Evolutionary conservation across 192 early-diverging fungal species (phyloP).

Genomic region (Coemansia sp.): DNA sequence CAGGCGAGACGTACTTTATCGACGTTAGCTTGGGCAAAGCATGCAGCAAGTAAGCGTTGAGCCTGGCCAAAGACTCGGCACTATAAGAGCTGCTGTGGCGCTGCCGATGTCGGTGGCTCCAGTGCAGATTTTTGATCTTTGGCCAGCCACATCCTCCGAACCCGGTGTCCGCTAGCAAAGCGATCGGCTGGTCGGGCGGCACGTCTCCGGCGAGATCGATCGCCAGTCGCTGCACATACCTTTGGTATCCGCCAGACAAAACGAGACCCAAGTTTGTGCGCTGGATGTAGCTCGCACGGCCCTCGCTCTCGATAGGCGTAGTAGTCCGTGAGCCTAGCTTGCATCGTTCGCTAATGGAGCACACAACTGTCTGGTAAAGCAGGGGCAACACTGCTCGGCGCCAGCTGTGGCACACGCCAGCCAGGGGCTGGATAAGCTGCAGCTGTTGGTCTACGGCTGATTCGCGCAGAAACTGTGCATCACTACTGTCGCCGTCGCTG

Average conservation of each 20-base stretch:
- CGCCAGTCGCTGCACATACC: slow-evolving; percentile 19
- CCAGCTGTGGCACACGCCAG: slow-evolving; percentile 35
- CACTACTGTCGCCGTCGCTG: neutral
- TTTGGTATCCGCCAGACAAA: slow-evolving; percentile 14
- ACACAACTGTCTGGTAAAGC: slow-evolving; percentile 33
- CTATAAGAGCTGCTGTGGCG: neutral
- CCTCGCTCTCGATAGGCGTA: neutral
- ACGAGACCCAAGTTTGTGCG: slow-evolving; percentile 27
- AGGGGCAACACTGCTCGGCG: slow-evolving; percentile 24
- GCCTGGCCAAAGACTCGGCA: slow-evolving; percentile 20
- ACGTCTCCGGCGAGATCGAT: slow-evolving; percentile 35
- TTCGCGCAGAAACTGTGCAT: neutral
- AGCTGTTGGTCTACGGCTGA: slow-evolving; percentile 13
- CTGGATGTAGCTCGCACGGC: neutral
- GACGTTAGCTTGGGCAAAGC: slow-evolving; percentile 29
- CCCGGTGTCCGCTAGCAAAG: slow-evolving; percentile 18
- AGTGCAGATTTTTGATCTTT: slow-evolving; percentile 14
- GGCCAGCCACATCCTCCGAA: slow-evolving; percentile 20
- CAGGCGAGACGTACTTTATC: slow-evolving; percentile 22
- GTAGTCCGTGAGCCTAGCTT: neutral
- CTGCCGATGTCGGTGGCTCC: slow-evolving; percentile 27
- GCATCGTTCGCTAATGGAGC: slow-evolving; percentile 15
- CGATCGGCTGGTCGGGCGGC: slow-evolving; percentile 11
- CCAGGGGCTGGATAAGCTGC: slow-evolving; percentile 27
- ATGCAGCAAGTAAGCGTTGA: slow-evolving; percentile 38